Evolutionary conservation across 805 yeast genomes (phyloP).

Genomic region (Saccharomycopsis sp.): DNA sequence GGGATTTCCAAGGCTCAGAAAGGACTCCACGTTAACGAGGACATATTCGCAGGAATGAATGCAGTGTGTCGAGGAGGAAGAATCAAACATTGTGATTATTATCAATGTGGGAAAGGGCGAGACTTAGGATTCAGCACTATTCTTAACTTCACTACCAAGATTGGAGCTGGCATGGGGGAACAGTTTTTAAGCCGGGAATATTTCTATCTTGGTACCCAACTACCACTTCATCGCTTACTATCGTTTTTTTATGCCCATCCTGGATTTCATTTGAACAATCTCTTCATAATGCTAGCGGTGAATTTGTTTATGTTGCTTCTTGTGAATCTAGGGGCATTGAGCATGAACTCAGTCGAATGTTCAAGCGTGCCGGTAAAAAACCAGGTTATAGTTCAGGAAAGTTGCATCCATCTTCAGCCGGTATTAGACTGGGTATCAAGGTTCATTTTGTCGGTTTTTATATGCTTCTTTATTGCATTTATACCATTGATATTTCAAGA

Average conservation of each 20-base stretch:
- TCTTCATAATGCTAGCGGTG: constrained; percentile 69
- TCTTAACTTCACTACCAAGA: constrained; percentile 77
- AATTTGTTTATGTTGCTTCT: constrained; percentile 66
- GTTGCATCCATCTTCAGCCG: constrained; percentile 70
- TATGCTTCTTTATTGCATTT: constrained; percentile 75
- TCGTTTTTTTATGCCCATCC: constrained; percentile 83
- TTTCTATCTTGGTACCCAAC: constrained; percentile 72
- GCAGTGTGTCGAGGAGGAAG: constrained; percentile 80
- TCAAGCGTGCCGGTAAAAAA: constrained; percentile 61
- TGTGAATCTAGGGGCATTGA: constrained; percentile 65
- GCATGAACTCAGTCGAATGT: constrained; percentile 67
- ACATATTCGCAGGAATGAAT: constrained; percentile 84
- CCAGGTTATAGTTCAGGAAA: constrained; percentile 43
- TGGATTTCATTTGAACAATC: constrained; percentile 78
- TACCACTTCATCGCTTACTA: constrained; percentile 74
- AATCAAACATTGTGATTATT: constrained; percentile 80
- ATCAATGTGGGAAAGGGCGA: constrained; percentile 88
- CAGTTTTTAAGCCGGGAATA: constrained; percentile 82
- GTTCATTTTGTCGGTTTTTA: constrained; percentile 72
- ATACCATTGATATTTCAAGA: constrained; percentile 76
- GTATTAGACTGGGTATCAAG: constrained; percentile 78
- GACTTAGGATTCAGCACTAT: constrained; percentile 84
- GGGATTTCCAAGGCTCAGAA: constrained; percentile 85
- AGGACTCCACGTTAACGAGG: constrained; percentile 81
- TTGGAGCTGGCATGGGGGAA: constrained; percentile 93